These are phyloP conservation scores for Tilletia indica DNA, from an alignment of 1,284 basidiomycete genomes.

Conservation along the genomic window DNA sequence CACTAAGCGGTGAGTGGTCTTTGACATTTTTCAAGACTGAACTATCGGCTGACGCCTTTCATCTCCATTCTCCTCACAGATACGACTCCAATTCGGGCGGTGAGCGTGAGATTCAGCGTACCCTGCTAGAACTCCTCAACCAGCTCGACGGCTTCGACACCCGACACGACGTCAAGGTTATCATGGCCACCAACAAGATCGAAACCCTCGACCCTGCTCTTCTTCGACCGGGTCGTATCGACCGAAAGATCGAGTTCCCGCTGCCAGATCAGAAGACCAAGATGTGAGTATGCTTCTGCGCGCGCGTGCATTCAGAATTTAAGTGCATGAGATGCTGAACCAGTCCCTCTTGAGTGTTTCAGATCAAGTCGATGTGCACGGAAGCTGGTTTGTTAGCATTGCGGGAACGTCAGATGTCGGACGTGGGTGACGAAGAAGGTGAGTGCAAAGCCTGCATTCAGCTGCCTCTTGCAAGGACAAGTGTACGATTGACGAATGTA, in stretches of 20 bases:
- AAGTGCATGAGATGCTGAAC: no score
- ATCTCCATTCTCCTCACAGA: constrained; percentile 21
- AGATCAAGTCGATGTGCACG: constrained; percentile 59
- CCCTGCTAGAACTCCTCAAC: constrained; percentile 58
- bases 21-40: background rate
- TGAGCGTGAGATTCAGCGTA: constrained; percentile 59
- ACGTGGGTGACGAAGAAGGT: constrained; percentile 81
- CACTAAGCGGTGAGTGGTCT: constrained; percentile 55
- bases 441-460: background rate
- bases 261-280: constrained; percentile 54
- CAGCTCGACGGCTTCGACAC: constrained; percentile 99
- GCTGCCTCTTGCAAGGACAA: background rate
- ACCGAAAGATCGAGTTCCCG: constrained; percentile 78
- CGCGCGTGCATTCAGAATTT: background rate
- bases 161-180: constrained; percentile 95
- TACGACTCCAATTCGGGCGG: constrained; percentile 60
- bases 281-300: constrained; percentile 34
- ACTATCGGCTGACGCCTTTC: background rate
- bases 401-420: constrained; percentile 91
- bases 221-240: constrained; percentile 96
- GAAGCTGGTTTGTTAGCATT: constrained; percentile 93
- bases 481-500: background rate
- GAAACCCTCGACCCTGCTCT: constrained; percentile 93
- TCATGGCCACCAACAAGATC: constrained; percentile 81
- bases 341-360: background rate